Evolutionary conservation across 805 yeast species (phyloP), one percentile per base, ranked within the genome.

Genomic region (Barnettozyma salicaria): DNA sequence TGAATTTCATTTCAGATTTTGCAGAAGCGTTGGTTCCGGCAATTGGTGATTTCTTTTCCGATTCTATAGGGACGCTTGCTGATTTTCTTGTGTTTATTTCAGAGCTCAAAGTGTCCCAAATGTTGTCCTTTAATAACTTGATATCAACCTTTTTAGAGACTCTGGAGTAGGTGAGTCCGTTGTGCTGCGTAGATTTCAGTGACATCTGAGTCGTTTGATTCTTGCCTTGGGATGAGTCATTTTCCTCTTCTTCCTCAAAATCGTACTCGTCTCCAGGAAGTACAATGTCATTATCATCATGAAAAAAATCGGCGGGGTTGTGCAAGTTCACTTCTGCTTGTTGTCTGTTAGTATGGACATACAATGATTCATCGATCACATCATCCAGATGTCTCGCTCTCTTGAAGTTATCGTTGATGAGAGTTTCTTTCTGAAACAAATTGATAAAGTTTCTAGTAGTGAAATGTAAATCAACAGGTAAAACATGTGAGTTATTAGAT

Each of bases 61-160:
- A 20, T 14, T 21, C 12, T 11, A 27, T 16, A 19, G 19, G 40
- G 5, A 36, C 23, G 1, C 39, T 22, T n/a, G n/a, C n/a, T 12
- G 48, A 42, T 18, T 35, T 35, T 27, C 45, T 39, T 2, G 45
- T 20, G 8, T 30, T 24, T 6, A 41, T 39, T 22, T 52, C 53
- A 18, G 42, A 30, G 21, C 58, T 63, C 14, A 78, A 62, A 1
- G 75, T 67, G n/a, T 66, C 65, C 95, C 95, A 87, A 17, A 87
- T 54, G 48, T 83, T 84, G 36, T 78, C 80, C 60, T 88, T 87
- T 38, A 87, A 64, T n/a, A 67, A 60, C 43, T 75, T 73, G 22
- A 88, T 80, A 54, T 87, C 92, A 25, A 88, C 92, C 42, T 76
- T 73, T 55, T 86, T 87, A 5, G 95, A 82, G 2, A 76, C 75